Evolutionary conservation across 2,329 filamentous ascomycete species (phyloP).

Genomic region (Pseudogymnoascus sp.): DNA sequence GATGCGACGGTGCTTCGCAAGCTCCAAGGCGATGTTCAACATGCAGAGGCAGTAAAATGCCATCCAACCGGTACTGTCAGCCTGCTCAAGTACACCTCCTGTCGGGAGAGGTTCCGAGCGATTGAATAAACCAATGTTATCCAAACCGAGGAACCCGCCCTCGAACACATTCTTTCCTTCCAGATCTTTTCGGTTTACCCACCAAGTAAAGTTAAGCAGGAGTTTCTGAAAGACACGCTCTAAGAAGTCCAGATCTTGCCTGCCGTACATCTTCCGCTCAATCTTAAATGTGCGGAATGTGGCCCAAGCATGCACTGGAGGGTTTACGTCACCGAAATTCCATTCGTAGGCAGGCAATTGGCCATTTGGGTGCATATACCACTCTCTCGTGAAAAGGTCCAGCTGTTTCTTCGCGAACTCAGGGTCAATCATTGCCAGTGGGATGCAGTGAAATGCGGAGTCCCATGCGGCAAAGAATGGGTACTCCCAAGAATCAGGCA

Average conservation of each 20-base stretch:
- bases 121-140: slow-evolving; percentile 98
- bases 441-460: slow-evolving; percentile 93
- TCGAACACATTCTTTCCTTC: slow-evolving; percentile 97
- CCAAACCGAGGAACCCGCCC: slow-evolving; percentile 86
- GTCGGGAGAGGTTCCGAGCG: slow-evolving; percentile 91
- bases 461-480: slow-evolving; percentile 98
- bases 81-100: slow-evolving; percentile 87
- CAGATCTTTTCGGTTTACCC: slow-evolving; percentile 92
- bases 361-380: slow-evolving; percentile 98
- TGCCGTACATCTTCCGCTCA: slow-evolving; percentile 92
- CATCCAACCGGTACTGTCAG: slow-evolving; percentile 98
- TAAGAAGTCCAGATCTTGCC: slow-evolving; percentile 89
- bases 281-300: slow-evolving; percentile 97
- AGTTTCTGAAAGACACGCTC: slow-evolving; percentile 96
- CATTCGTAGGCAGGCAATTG: slow-evolving; percentile 89
- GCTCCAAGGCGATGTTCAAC: slow-evolving; percentile 91
- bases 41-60: slow-evolving; percentile 94
- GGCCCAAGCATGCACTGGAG: slow-evolving; percentile 92
- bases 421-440: slow-evolving; percentile 92
- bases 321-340: slow-evolving; percentile 97
- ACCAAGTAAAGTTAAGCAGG: slow-evolving; percentile 96
- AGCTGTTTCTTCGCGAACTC: slow-evolving; percentile 98
- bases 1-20: slow-evolving; percentile 88
- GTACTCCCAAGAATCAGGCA: slow-evolving; percentile 98
- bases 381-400: slow-evolving; percentile 90